Evolutionary conservation across 805 yeast genomes (phyloP), one percentile per base, ranked within the genome.

Genomic region (Hagleromyces aurorensis): DNA sequence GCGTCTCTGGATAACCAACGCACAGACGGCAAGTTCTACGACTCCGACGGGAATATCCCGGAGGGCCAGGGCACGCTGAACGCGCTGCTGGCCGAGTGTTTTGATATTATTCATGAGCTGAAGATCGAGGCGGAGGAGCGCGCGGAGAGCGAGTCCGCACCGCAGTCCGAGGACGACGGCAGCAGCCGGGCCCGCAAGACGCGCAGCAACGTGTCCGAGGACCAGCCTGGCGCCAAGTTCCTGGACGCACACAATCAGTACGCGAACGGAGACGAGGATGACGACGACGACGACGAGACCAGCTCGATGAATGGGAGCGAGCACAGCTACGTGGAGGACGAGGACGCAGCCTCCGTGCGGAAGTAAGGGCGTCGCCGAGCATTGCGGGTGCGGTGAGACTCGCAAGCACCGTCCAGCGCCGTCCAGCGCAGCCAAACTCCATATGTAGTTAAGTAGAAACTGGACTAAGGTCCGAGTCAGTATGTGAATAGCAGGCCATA

Each of bases 1-100:
- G 91, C 93, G 2, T 78, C 91, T 10, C 67, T 91, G 36, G 98
- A 91, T 55, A 82, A 86, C 48, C 52, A 80, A 50, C 73, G 96
- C 50, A 68, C 62, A 9, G 97, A 91, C 53, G 99, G 99, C 6
- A 89, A 84, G 62, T 91, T 91, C 48, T 55, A 54, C 38, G 75
- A 81, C 50, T 80, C 85, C 25, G 84, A 82, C 38, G 83, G 76
- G 29, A 82, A 84, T 40, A 80, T 91, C 23, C 99, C 99, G 2
- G 97, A 91, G 54, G 99, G 99, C 8, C 99, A 91, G 59, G 98
- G 96, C 5, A 75, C 94, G n/a, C 65, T 91, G 40, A 86, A 77
- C 55, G 94, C 94, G 1, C 61, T 89, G 34, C 64, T 89, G 29
- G 91, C 94, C 3, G 96, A 87, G 53, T 89, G 97, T 56, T 91